Percentiles rank a stretch among this genome's conserved stretches.
Conservation (phyloP, 441 rosid species). For the Arabidopsis hybrid region DNA sequence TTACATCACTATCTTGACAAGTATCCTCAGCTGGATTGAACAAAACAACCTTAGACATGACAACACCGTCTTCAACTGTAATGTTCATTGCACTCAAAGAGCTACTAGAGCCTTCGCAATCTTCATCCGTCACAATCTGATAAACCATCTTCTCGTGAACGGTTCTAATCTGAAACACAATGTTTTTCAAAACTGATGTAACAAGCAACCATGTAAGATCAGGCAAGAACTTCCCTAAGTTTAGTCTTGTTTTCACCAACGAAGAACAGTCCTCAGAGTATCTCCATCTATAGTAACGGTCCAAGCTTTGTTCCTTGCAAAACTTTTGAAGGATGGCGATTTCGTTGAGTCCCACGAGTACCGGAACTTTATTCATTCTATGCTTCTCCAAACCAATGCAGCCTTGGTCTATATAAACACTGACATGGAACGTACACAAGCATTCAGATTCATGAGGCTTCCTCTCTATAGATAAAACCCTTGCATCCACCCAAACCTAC, state of each 20-base stretch:
- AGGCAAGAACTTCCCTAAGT: conserved; percentile 65
- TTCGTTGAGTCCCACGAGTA: conserved; percentile 56
- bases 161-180: conserved; percentile 61
- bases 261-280: conserved; percentile 64
- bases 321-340: conserved; percentile 77
- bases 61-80: conserved; percentile 56
- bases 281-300: conserved; percentile 67
- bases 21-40: conserved; percentile 48
- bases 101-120: conserved; percentile 24
- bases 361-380: conserved; percentile 55
- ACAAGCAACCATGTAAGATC: conserved; percentile 79
- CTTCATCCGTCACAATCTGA: conserved; percentile 57
- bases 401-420: conserved; percentile 60
- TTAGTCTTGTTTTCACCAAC: conserved; percentile 59
- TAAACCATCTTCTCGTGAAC: conserved; percentile 69
- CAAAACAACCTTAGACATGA: conserved; percentile 49
- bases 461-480: conserved; percentile 77
- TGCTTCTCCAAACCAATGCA: conserved; percentile 65
- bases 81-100: conserved; percentile 58
- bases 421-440: conserved; percentile 68
- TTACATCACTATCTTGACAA: conserved; percentile 24
- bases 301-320: conserved; percentile 52
- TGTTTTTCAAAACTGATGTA: conserved; percentile 64
- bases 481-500: conserved; percentile 86
- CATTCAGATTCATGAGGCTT: conserved; percentile 76